Evolutionary conservation across 192 early-diverging fungal genomes (phyloP).

Genomic region (Glomus cerebriforme): DNA sequence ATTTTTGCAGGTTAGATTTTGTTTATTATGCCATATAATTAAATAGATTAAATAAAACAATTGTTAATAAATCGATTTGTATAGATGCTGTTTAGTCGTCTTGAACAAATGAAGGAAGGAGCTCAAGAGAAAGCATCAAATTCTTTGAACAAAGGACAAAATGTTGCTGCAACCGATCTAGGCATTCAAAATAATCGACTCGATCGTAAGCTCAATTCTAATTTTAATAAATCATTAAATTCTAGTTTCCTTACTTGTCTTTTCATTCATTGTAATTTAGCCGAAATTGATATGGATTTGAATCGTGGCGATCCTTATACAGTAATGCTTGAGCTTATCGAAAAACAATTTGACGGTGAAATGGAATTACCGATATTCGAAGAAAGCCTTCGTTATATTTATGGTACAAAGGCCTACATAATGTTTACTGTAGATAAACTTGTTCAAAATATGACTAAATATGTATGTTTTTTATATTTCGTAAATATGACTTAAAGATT

Average conservation of each 20-base stretch:
- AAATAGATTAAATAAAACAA: neutral
- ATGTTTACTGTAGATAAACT: slow-evolving; percentile 92
- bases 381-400: slow-evolving; percentile 82
- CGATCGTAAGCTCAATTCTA: slow-evolving; percentile 43
- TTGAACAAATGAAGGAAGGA: slow-evolving; percentile 77
- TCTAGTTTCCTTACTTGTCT: neutral
- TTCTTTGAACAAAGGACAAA: neutral
- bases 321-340: slow-evolving; percentile 72
- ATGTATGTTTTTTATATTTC: slow-evolving; percentile 46
- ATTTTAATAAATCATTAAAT: neutral
- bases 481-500: slow-evolving; percentile 8
- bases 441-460: slow-evolving; percentile 78
- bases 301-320: slow-evolving; percentile 74
- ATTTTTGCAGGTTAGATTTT: slow-evolving; percentile 67
- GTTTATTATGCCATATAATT: neutral
- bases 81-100: slow-evolving; percentile 83
- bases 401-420: slow-evolving; percentile 86
- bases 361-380: slow-evolving; percentile 84
- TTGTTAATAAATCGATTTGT: neutral
- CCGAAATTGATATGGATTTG: slow-evolving; percentile 53
- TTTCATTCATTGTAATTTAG: slow-evolving; percentile 14
- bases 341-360: slow-evolving; percentile 79
- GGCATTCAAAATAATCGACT: slow-evolving; percentile 51
- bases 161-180: slow-evolving; percentile 46
- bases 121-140: slow-evolving; percentile 36